These are phyloP conservation scores for Myxozyma kluyveri DNA, from an alignment of 805 yeast genomes.

Conservation along the genomic window DNA sequence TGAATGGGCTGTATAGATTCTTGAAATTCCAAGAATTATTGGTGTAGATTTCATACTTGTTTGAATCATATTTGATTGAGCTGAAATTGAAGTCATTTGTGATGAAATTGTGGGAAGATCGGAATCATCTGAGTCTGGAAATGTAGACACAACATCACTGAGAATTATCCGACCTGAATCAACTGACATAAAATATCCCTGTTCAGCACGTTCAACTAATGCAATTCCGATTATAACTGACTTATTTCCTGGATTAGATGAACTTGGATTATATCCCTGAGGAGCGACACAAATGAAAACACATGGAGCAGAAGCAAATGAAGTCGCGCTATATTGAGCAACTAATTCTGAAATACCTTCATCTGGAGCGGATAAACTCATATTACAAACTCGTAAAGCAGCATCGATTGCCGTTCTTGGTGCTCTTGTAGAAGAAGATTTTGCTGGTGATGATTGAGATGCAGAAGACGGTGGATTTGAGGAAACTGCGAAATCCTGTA, in stretches of 20 bases:
- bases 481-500: not conserved
- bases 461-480: too few relatives aligned
- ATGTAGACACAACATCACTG: too few relatives aligned
- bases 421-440: slow-evolving; percentile 1
- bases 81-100: slow-evolving; percentile 37
- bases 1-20: slow-evolving; percentile 40
- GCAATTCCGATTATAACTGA: slow-evolving; percentile 10
- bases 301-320: not conserved
- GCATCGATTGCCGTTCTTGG: slow-evolving; percentile 35
- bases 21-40: slow-evolving; percentile 43
- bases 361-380: slow-evolving; percentile 50
- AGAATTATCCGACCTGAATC: slow-evolving; percentile 42
- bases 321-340: not conserved
- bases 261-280: not conserved
- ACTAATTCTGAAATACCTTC: slow-evolving; percentile 27
- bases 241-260: not conserved
- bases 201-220: slow-evolving; percentile 30
- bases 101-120: slow-evolving; percentile 34
- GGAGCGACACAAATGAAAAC: slow-evolving; percentile 13
- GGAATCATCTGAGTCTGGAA: not conserved
- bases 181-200: slow-evolving; percentile 37
- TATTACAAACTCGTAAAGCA: slow-evolving; percentile 48
- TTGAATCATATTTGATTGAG: too few relatives aligned
- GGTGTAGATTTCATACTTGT: too few relatives aligned
- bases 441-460: not conserved